Evolutionary conservation across 2,329 filamentous ascomycete genomes (phyloP).

Genomic region (Periconia macrospinosa): DNA sequence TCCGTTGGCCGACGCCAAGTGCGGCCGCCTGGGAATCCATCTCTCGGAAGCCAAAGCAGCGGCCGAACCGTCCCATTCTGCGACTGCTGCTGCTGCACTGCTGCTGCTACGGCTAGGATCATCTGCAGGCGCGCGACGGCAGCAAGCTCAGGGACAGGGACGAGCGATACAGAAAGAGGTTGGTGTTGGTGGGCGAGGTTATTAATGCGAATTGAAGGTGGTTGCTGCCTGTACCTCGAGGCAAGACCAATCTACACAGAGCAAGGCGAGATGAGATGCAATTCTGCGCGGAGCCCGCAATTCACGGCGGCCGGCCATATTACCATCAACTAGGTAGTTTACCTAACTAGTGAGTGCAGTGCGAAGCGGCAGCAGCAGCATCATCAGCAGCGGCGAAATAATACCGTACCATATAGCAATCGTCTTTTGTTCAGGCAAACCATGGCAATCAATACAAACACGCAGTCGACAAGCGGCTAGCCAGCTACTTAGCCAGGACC

Average conservation of each 20-base stretch:
- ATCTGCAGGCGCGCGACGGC: background rate
- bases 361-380: too few species aligned
- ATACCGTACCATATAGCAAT: background rate
- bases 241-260: conserved; percentile 14
- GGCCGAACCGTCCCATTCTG: conserved; percentile 22
- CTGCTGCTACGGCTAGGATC: conserved; percentile 3
- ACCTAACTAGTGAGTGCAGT: conserved; percentile 5
- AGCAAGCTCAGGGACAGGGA: conserved; percentile 12
- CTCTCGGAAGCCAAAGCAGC: conserved; percentile 30
- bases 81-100: conserved; percentile 8
- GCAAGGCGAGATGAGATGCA: conserved; percentile 14
- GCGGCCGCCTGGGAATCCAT: conserved; percentile 27
- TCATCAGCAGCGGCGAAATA: too few species aligned
- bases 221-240: conserved; percentile 14
- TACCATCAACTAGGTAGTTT: too few species aligned
- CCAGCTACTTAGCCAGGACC: background rate
- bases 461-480: background rate
- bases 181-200: conserved; percentile 1
- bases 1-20: conserved; percentile 15
- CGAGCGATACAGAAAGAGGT: background rate
- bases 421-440: background rate
- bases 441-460: background rate
- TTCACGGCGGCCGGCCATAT: background rate
- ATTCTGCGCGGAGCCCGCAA: too few species aligned
- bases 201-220: background rate